Conservation (phyloP, 345 rosid species). For the Salix viminalis region DNA sequence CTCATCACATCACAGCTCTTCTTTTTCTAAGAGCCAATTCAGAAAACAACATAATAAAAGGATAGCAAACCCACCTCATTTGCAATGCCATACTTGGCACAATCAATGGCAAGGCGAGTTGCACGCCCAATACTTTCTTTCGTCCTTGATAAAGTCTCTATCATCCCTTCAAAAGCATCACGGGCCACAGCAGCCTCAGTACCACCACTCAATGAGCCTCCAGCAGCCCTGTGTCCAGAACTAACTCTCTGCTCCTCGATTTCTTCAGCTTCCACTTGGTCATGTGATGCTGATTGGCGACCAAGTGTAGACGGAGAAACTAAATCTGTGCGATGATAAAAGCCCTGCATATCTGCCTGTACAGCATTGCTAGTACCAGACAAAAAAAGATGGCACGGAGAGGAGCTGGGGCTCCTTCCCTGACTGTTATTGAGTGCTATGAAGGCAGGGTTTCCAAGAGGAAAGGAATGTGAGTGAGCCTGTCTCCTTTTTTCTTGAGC, state of each 20-base stretch:
- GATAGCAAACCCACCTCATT: slow-evolving; percentile 57
- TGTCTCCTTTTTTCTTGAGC: slow-evolving; percentile 86
- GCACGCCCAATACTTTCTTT: slow-evolving; percentile 98
- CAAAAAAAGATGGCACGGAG: slow-evolving; percentile 41
- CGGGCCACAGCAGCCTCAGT: slow-evolving; percentile 95
- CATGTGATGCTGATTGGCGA: slow-evolving; percentile 35
- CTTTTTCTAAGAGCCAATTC: background rate
- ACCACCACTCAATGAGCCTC: slow-evolving; percentile 76
- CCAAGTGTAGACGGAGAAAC: slow-evolving; percentile 47
- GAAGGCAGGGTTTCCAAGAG: slow-evolving; percentile 38
- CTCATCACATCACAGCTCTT: background rate
- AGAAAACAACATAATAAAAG: background rate
- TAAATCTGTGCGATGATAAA: slow-evolving; percentile 30
- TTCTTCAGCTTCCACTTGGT: slow-evolving; percentile 51
- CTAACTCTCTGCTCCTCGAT: slow-evolving; percentile 59
- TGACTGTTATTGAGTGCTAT: slow-evolving; percentile 34
- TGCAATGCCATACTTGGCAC: slow-evolving; percentile 93
- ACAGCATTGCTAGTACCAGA: slow-evolving; percentile 34
- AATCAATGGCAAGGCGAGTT: slow-evolving; percentile 88
- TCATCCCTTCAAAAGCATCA: slow-evolving; percentile 98
- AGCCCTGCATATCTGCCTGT: slow-evolving; percentile 42
- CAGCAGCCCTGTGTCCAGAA: slow-evolving; percentile 50
- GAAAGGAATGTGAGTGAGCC: slow-evolving; percentile 56
- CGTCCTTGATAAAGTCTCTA: slow-evolving; percentile 93
- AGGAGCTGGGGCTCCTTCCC: slow-evolving; percentile 51